Conservation (phyloP, 331 rosid genomes). For the Malus hybrid region DNA sequence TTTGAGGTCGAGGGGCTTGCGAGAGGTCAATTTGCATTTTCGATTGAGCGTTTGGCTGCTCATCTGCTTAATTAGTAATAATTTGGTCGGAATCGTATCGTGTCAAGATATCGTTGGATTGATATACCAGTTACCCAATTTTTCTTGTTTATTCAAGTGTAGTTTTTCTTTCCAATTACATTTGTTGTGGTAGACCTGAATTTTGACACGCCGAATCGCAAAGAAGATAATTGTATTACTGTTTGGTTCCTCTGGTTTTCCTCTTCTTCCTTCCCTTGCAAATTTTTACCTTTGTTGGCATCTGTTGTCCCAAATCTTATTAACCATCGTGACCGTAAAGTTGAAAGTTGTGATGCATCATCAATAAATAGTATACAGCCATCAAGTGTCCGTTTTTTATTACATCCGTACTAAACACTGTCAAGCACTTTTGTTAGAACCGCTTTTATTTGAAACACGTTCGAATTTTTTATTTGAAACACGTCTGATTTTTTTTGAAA, state of each 20-base stretch:
- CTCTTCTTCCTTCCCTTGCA: not conserved
- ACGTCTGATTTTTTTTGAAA: too few relatives aligned
- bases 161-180: not conserved
- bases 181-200: conserved; percentile 26
- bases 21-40: conserved; percentile 5
- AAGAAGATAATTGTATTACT: conserved; percentile 6
- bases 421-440: too few relatives aligned
- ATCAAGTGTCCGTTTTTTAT: too few relatives aligned
- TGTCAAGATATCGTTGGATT: conserved; percentile 17
- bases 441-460: too few relatives aligned
- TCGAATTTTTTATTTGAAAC: too few relatives aligned
- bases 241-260: not conserved
- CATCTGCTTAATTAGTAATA: conserved; percentile 11
- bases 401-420: too few relatives aligned
- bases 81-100: not conserved
- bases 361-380: too few relatives aligned
- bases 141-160: not conserved
- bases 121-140: not conserved
- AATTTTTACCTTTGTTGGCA: not conserved
- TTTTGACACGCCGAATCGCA: conserved; percentile 31
- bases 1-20: not conserved
- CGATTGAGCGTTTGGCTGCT: conserved; percentile 17
- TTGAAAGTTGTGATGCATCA: too few relatives aligned
- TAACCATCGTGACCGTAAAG: too few relatives aligned
- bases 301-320: not conserved